A percentile compares a stretch with the other conserved stretches of the same genome.
Conservation (phyloP, 495 filamentous ascomycete species). For the Aspergillus funiculosus region DNA sequence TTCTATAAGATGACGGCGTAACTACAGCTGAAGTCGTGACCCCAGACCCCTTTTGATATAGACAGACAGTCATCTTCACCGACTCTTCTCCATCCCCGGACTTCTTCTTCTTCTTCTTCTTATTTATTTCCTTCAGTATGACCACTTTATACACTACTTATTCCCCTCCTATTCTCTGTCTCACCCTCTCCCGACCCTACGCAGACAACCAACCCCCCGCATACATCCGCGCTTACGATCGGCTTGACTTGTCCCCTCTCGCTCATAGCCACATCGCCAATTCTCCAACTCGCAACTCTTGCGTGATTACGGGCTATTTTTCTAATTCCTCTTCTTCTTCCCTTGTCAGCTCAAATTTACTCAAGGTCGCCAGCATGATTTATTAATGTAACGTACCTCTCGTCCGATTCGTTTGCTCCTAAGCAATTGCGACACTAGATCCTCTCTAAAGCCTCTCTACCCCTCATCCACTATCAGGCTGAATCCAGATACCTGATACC, state of each 20-base stretch:
- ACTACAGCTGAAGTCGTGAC: neutral
- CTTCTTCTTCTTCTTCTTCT: slow-evolving; percentile 9
- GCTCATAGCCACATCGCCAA: slow-evolving; percentile 5
- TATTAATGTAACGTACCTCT: slow-evolving; percentile 8
- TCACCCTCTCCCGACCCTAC: neutral
- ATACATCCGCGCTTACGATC: slow-evolving; percentile 16
- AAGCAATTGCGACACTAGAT: slow-evolving; percentile 1
- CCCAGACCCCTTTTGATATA: slow-evolving; percentile 7
- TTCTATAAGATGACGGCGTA: neutral
- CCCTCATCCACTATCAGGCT: neutral
- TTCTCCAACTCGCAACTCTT: slow-evolving; percentile 5
- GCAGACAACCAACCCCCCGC: neutral
- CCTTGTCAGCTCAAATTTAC: slow-evolving; percentile 2
- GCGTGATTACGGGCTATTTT: neutral
- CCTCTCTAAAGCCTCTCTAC: neutral
- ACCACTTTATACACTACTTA: neutral
- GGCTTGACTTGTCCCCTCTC: slow-evolving; percentile 10
- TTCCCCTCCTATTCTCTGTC: neutral
- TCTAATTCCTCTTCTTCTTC: neutral
- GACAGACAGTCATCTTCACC: too few species aligned
- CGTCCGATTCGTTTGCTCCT: neutral
- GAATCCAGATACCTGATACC: neutral
- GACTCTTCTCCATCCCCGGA: slow-evolving; percentile 14
- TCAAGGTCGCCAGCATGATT: slow-evolving; percentile 9
- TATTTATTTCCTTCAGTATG: slow-evolving; percentile 5